Evolutionary conservation across 345 rosid species (phyloP).

Genomic region (Pugionium dolabratum): DNA sequence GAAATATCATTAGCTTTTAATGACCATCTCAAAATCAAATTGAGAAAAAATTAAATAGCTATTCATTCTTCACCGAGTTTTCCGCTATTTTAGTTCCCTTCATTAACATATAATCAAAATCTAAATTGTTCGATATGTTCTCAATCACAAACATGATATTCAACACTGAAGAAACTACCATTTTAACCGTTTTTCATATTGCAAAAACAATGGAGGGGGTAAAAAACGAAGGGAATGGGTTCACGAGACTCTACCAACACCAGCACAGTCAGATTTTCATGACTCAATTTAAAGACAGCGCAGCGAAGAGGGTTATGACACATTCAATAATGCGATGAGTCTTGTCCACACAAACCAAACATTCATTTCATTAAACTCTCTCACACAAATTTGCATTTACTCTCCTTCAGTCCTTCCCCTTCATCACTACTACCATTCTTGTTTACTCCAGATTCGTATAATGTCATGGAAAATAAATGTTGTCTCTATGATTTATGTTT

Average conservation of each 20-base stretch:
- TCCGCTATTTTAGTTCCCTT: too few relatives aligned
- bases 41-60: too few relatives aligned
- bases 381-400: constrained; percentile 23
- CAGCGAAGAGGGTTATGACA: constrained; percentile 23
- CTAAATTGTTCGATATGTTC: too few relatives aligned
- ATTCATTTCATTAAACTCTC: constrained; percentile 29
- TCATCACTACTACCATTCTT: constrained; percentile 24
- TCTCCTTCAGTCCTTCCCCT: constrained; percentile 7
- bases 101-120: too few relatives aligned
- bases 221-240: background rate
- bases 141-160: too few relatives aligned
- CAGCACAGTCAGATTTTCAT: constrained; percentile 20
- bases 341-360: constrained; percentile 23
- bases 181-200: too few relatives aligned
- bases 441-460: background rate
- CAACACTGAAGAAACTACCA: too few relatives aligned
- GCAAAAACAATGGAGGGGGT: background rate
- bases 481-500: background rate
- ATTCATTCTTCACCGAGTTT: too few relatives aligned
- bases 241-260: constrained; percentile 6
- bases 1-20: too few relatives aligned
- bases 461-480: constrained; percentile 10
- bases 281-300: constrained; percentile 18
- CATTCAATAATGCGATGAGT: constrained; percentile 22
- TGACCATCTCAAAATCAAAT: too few relatives aligned